Base-by-base conservation (phyloP, 805 yeast genomes). In the Cephaloascus albidus region DNA sequence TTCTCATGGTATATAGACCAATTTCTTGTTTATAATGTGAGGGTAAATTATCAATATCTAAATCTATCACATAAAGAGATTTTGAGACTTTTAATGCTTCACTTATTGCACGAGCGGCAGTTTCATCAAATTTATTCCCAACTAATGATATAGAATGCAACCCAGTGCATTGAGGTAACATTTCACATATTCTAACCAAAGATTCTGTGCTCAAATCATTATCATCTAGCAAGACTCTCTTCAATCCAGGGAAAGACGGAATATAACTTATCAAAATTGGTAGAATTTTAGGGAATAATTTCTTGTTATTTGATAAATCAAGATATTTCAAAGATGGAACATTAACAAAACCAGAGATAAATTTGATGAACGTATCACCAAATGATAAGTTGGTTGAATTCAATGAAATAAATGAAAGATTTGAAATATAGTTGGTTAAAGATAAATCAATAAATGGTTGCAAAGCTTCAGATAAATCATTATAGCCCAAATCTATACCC, bases 401-500 rank as follows among this genome's bases (percentile, higher is more conserved):
- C 42, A 85, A 56, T 37, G 94, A 81, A 31, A 82, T 53, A 49
- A 77, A 72, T 38, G 61, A 52, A 43, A 76, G 48, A 16, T 61
- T 36, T 41, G 54, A 30, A 45, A 47, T 43, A 48, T 41, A 39
- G 16, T 37, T 28, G 4, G 31, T 35, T 4, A 45, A 45, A 1
- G 57, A 45, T 40, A 53, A 55, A 2, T 68, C 70, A 33, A 65
- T 51, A 18, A 73, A 52, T 10, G 68, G 65, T 23, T 53, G 56
- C 38, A 71, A 42, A 42, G 55, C 55, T 3, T 53, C 51, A 1
- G 68, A 67, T 41, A 83, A 59, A 53, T 85, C 89, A 54, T 89
- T 89, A 52, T 81, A 89, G 3, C 95, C 94, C 17, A 89, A 50
- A 63, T 88, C 96, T 4, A 89, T 57, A 3, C 96, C 96, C 45